Base-by-base conservation (phyloP, 1,139 yeast genomes). In the Hansenula lynferdii region DNA sequence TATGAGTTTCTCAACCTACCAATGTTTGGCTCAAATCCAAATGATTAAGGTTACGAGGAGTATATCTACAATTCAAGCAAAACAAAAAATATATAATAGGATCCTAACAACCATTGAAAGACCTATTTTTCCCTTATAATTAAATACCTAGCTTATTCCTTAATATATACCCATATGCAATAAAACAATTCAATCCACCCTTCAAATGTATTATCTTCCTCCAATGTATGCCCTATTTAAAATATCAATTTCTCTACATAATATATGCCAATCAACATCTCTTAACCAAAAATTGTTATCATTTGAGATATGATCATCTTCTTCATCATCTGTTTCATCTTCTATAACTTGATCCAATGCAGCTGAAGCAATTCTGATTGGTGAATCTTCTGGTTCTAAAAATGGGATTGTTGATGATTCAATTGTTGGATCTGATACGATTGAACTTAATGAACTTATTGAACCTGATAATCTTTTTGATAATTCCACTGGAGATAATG, bases 201-300 rank as follows among this genome's bases (percentile, higher is more conserved):
- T n/a, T n/a, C n/a, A n/a, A n/a, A n/a, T n/a, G n/a, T n/a, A 8
- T 16, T n/a, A 30, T 34, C 34, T 31, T 9, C 30, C 32, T 24
- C 41, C 44, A 37, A 63, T 57, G 43, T 66, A 67, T 34, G 64
- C 61, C 41, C 55, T 70, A 61, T 90, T 90, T 62, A 90, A 69
- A 46, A 72, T 70, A 54, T 83, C 78, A 43, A 90, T 85, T 53
- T 89, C 95, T 33, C 95, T 74, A 59, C 97, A 86, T 57, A 90
- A 66, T n/a, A 85, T 71, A 56, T 79, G 85, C 97, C 97, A 90
- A 55, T 89, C 96, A 35, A 86, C 81, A 47, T 81, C 89, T 27
- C 95, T 64, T 29, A 78, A 58, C 61, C 72, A 67, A 15, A 41
- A 30, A 21, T 11, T 30, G 15, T 30, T n/a, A n/a, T n/a, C n/a